Evolutionary conservation across 163 green algal species (phyloP), one percentile per base, ranked within the genome.

Genomic region (Scenedesmus sp.): DNA sequence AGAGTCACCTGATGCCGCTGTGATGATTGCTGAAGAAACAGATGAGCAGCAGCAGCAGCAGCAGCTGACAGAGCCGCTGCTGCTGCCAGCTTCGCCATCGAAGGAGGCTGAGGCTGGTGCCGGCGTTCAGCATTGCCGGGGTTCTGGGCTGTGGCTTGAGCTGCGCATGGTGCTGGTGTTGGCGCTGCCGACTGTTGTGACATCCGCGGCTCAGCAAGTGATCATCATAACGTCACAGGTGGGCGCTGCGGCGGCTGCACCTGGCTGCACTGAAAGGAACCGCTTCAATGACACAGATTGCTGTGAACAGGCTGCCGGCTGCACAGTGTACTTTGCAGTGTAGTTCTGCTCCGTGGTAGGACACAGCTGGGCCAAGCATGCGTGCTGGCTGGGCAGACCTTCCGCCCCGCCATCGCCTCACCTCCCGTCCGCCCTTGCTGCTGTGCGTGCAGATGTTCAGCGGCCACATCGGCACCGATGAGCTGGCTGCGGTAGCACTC

Each of bases 401-500:
- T 65, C 53, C 24, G 53, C 10, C 56, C n/a, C 43, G 13, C 24
- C 3, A 5, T 70, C 13, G 33, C 10, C 13, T 9, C 26, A 30
- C n/a, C 73, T 9, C 18, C 81, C 13, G 30, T 3, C 18, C 42
- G 6, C 20, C 6, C 44, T 26, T 46, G 2, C n/a, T 90, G 35
- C 22, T 33, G 30, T 40, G 26, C 7, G 1, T 89, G 40, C 89
- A 94, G 86, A 85, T 94, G n/a, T 95, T 96, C 33, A 93, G 95
- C 30, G 95, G 95, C 0, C 93, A 94, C 88, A 81, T 97, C 22
- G 95, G 95, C 12, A 91, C 93, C 6, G 87, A 91, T 3, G 88
- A 93, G 56, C 81, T 96, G 35, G 94, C 95, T 9, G 95, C 95
- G 24, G 95, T 91, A 40, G 93, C 95, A 3, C 93, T 97, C 12